phyloP scores from a whole-genome alignment of 352 stramenopile genomes.

The Globisporangium apiculatum region DNA sequence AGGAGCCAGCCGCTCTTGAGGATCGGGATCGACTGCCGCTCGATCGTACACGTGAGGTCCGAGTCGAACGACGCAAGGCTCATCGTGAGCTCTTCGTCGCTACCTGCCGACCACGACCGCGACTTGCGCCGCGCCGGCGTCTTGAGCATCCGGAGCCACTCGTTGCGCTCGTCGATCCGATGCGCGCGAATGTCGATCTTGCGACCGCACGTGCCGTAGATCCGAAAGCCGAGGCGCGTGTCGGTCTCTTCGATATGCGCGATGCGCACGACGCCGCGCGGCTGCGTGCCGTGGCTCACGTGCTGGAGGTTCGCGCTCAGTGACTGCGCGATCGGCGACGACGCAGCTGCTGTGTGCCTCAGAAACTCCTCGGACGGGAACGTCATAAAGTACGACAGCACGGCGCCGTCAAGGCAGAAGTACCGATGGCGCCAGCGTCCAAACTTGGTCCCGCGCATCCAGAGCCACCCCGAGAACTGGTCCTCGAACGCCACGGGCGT shows the following conservation, averaged over 20 bases:
- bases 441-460: constrained; percentile 58
- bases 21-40: constrained; percentile 55
- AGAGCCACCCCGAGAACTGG: constrained; percentile 76
- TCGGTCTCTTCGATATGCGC: constrained; percentile 63
- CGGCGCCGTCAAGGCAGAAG: constrained; percentile 59
- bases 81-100: constrained; percentile 40
- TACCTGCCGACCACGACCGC: constrained; percentile 51
- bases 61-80: constrained; percentile 51
- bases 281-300: constrained; percentile 46
- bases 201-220: constrained; percentile 62
- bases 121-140: constrained; percentile 50
- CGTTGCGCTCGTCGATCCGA: constrained; percentile 51
- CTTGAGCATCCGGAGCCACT: constrained; percentile 60
- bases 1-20: constrained; percentile 59
- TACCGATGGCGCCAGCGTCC: constrained; percentile 69
- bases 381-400: constrained; percentile 57
- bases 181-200: constrained; percentile 65
- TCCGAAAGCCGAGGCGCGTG: constrained; percentile 21
- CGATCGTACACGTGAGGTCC: constrained; percentile 40
- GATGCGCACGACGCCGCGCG: constrained; percentile 58
- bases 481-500: constrained; percentile 42
- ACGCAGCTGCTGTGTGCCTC: constrained; percentile 32
- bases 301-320: constrained; percentile 26
- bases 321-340: constrained; percentile 9
- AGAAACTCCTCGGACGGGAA: constrained; percentile 46